Conservation (phyloP, 2,329 filamentous ascomycete genomes). For the Drechslerella dactyloides region DNA sequence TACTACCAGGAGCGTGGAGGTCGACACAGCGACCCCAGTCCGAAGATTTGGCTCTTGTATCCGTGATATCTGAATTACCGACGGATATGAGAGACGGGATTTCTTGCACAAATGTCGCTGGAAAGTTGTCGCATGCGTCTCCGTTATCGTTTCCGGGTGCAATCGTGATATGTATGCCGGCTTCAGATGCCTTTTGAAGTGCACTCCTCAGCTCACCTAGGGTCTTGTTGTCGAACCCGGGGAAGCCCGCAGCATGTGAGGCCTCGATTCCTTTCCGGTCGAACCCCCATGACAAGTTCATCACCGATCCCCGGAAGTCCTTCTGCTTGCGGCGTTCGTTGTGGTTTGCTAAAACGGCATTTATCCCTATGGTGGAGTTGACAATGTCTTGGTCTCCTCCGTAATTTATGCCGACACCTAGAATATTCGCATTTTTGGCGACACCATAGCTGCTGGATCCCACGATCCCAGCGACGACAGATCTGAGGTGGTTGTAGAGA, state of each 20-base stretch:
- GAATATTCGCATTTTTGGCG: too few relatives aligned
- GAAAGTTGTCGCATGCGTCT: slow-evolving; percentile 18
- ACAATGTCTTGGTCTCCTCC: slow-evolving; percentile 5
- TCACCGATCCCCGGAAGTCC: slow-evolving; percentile 28
- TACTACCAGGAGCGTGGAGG: slow-evolving; percentile 63
- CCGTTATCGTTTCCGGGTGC: slow-evolving; percentile 1
- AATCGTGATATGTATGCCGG: slow-evolving; percentile 26
- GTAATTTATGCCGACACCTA: slow-evolving; percentile 2
- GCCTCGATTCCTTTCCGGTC: not conserved
- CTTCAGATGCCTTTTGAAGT: slow-evolving; percentile 3
- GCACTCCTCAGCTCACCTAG: slow-evolving; percentile 7
- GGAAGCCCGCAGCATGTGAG: not conserved
- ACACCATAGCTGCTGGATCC: slow-evolving; percentile 1
- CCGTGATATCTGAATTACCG: slow-evolving; percentile 22
- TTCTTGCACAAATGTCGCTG: slow-evolving; percentile 9
- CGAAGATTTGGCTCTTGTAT: slow-evolving; percentile 2
- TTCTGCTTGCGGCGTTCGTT: slow-evolving; percentile 11
- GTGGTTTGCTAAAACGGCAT: slow-evolving; percentile 5
- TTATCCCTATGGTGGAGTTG: slow-evolving; percentile 2
- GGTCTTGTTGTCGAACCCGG: slow-evolving; percentile 6
- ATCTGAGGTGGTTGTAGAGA: not conserved
- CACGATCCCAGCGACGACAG: slow-evolving; percentile 1
- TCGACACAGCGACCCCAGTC: slow-evolving; percentile 57
- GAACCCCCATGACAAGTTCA: slow-evolving; percentile 34
- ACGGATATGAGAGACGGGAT: slow-evolving; percentile 22